Conservation (phyloP, 2,329 filamentous ascomycete species). For the Monilinia fructicola region DNA sequence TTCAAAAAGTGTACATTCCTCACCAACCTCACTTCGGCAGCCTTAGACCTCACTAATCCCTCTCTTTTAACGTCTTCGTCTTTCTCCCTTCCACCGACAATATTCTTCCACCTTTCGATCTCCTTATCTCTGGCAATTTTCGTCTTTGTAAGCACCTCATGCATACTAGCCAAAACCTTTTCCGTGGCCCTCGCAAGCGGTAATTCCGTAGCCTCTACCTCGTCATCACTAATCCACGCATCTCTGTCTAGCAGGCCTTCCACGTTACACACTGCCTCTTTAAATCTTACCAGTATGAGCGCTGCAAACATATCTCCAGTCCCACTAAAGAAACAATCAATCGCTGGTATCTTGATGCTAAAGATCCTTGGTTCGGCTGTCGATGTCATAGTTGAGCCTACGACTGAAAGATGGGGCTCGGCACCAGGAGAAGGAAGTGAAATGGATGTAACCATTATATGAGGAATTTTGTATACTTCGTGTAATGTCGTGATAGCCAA, state of each 20-base stretch:
- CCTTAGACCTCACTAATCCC: conserved; percentile 73
- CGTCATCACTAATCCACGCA: conserved; percentile 77
- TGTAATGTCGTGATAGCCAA: conserved; percentile 77
- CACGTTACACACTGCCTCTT: conserved; percentile 67
- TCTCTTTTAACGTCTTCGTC: conserved; percentile 45
- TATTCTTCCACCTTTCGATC: conserved; percentile 54
- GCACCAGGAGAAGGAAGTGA: conserved; percentile 57
- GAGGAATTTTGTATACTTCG: conserved; percentile 71
- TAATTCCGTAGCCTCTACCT: conserved; percentile 65
- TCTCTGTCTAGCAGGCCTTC: conserved; percentile 51
- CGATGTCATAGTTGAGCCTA: conserved; percentile 72
- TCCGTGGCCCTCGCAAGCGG: conserved; percentile 82
- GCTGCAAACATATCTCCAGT: conserved; percentile 99
- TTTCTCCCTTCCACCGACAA: conserved; percentile 44
- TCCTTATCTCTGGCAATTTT: conserved; percentile 64
- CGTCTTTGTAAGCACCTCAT: conserved; percentile 72
- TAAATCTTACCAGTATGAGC: conserved; percentile 80
- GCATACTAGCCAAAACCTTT: conserved; percentile 91
- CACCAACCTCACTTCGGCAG: conserved; percentile 84
- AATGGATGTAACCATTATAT: conserved; percentile 91
- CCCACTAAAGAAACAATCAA: conserved; percentile 93
- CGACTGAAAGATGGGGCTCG: conserved; percentile 62
- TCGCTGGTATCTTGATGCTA: conserved; percentile 78
- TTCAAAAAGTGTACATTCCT: conserved; percentile 69
- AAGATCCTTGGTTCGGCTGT: conserved; percentile 75